Evolutionary conservation across 2,329 filamentous ascomycete genomes (phyloP).

Genomic region (Diplodia scrobiculata): DNA sequence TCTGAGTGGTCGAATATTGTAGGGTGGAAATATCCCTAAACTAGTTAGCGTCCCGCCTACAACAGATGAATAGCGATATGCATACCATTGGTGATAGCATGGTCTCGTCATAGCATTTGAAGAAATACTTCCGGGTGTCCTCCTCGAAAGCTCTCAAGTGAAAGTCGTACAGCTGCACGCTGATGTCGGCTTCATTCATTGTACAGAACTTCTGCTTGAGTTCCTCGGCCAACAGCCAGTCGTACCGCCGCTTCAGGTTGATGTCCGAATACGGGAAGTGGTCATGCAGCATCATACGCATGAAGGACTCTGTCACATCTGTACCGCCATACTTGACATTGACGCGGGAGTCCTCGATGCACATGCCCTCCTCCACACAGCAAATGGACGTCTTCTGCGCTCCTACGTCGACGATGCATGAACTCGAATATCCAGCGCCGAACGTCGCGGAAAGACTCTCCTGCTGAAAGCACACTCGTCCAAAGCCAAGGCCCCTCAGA

Average conservation of each 20-base stretch:
- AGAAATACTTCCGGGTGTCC: constrained; percentile 87
- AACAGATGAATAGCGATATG: background rate
- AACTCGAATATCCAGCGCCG: constrained; percentile 89
- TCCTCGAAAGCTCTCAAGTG: constrained; percentile 85
- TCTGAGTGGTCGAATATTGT: constrained; percentile 78
- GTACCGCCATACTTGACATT: constrained; percentile 92
- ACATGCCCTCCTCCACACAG: constrained; percentile 95
- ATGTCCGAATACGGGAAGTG: constrained; percentile 95
- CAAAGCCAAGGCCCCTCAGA: constrained; percentile 87
- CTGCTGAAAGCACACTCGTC: constrained; percentile 88
- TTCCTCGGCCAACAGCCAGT: constrained; percentile 92
- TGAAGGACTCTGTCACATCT: constrained; percentile 90
- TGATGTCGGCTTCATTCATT: constrained; percentile 85
- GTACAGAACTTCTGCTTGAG: constrained; percentile 92
- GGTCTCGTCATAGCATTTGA: constrained; percentile 96
- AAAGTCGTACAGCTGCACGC: constrained; percentile 84
- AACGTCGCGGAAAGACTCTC: constrained; percentile 94
- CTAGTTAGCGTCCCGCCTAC: constrained; percentile 14
- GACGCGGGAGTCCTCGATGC: constrained; percentile 88
- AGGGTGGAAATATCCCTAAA: constrained; percentile 80
- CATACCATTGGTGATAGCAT: constrained; percentile 81
- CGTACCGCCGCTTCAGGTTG: constrained; percentile 84
- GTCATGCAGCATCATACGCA: constrained; percentile 97
- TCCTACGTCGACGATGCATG: constrained; percentile 93
- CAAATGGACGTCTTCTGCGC: constrained; percentile 97